Conservation (phyloP, 495 filamentous ascomycete species). For the Pyrenopolyporus hunteri region DNA sequence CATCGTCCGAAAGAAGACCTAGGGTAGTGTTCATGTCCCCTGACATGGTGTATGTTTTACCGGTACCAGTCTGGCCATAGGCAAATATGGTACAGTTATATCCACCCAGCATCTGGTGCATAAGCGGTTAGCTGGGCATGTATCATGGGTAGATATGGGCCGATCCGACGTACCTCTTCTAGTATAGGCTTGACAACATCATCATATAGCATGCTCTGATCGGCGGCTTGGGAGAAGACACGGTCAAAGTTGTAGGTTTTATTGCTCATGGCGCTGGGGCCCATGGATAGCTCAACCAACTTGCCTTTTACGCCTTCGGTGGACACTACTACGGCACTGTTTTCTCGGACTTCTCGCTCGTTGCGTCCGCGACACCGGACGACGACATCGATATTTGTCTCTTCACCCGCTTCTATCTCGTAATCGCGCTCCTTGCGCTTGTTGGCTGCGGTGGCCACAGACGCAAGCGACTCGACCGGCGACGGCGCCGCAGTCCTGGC, state of each 20-base stretch:
- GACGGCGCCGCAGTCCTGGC: conserved; percentile 60
- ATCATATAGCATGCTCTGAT: conserved; percentile 90
- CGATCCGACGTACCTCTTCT: conserved; percentile 71
- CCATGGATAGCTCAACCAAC: conserved; percentile 86
- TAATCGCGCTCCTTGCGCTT: conserved; percentile 87
- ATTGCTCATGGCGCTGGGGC: conserved; percentile 87
- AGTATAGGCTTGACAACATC: conserved; percentile 91
- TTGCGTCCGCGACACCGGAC: conserved; percentile 92
- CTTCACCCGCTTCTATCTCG: conserved; percentile 72
- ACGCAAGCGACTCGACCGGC: conserved; percentile 67
- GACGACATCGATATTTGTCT: conserved; percentile 97
- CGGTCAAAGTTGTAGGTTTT: conserved; percentile 97
- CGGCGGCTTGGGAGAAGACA: conserved; percentile 94
- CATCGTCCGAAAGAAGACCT: conserved; percentile 84
- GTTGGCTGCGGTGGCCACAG: conserved; percentile 58
- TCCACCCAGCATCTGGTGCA: conserved; percentile 81
- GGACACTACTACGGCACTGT: conserved; percentile 86
- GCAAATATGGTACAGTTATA: conserved; percentile 99
- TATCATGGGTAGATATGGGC: not conserved
- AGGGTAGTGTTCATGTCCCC: conserved; percentile 91
- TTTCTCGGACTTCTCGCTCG: conserved; percentile 89
- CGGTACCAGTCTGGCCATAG: conserved; percentile 96
- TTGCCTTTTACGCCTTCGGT: conserved; percentile 88
- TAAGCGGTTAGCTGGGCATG: not conserved
- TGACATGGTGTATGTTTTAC: conserved; percentile 99